Evolutionary conservation across 139 green algal genomes (phyloP).

Genomic region (Pleodorina starrii): DNA sequence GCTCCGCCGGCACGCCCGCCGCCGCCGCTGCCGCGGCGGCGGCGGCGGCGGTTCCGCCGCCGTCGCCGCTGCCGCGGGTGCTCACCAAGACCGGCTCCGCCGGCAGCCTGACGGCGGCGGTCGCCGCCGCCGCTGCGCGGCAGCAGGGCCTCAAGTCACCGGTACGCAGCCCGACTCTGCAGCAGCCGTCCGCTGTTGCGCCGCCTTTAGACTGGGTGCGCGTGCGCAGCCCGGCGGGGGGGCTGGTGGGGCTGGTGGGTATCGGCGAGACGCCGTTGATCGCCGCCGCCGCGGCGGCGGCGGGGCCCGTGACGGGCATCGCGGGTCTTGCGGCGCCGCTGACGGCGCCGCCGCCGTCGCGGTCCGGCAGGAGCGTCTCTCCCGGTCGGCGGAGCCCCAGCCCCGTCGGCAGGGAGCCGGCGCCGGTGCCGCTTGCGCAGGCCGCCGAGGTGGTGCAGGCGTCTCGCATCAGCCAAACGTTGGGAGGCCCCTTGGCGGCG

Average conservation of each 20-base stretch:
- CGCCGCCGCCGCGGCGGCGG: not conserved
- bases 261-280: slow-evolving; percentile 9
- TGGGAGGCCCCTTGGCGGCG: no score
- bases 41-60: not conserved
- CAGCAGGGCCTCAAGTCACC: not conserved
- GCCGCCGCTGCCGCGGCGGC: not conserved
- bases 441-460: no score
- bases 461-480: no score
- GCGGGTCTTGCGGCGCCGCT: not conserved
- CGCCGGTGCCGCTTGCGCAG: no score
- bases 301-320: slow-evolving; percentile 3
- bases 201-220: slow-evolving; percentile 15
- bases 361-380: not conserved
- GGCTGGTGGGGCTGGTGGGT: not conserved
- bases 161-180: not conserved
- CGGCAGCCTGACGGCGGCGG: not conserved
- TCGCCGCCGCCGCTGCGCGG: not conserved
- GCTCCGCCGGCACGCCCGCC: not conserved
- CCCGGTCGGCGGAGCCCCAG: not conserved
- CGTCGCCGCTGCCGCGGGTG: not conserved
- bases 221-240: not conserved
- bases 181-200: not conserved
- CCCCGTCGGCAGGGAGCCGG: not conserved
- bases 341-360: not conserved
- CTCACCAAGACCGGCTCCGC: slow-evolving; percentile 4